A percentile compares a stretch with the other conserved stretches of the same genome.
phyloP scores from a whole-genome alignment of 345 rosid species.

The Fremontodendron californicum region DNA sequence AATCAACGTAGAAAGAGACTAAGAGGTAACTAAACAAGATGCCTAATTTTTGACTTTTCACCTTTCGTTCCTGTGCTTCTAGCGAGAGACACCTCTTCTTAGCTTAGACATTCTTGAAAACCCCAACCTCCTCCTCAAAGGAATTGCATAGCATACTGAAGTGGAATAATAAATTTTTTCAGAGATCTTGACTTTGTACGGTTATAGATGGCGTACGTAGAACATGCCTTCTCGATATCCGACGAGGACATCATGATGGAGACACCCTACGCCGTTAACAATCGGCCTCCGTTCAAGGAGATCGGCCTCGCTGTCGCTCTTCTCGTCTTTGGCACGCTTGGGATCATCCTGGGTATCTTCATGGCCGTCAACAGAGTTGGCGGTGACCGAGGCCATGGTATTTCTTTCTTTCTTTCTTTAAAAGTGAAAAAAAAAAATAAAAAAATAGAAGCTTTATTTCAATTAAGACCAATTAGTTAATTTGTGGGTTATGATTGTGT shows the following conservation, averaged over 20 bases:
- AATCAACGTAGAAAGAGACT: background rate
- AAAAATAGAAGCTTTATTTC: background rate
- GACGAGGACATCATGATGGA: conserved; percentile 91
- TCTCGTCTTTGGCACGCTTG: conserved; percentile 76
- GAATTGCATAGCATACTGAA: background rate
- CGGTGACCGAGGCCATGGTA: conserved; percentile 90
- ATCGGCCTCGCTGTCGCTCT: conserved; percentile 85
- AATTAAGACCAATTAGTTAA: background rate
- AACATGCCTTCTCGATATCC: conserved; percentile 90
- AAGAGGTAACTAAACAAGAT: background rate
- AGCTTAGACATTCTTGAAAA: background rate
- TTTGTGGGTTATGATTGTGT: background rate
- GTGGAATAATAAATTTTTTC: background rate
- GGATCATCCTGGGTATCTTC: conserved; percentile 60
- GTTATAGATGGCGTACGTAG: conserved; percentile 79
- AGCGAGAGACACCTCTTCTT: too few relatives aligned
- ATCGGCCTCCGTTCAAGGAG: conserved; percentile 88
- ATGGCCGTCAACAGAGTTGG: conserved; percentile 80
- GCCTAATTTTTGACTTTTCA: background rate
- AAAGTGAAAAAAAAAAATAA: background rate
- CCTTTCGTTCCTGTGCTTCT: too few relatives aligned
- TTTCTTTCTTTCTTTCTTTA: background rate
- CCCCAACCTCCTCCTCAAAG: background rate
- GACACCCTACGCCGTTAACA: conserved; percentile 55
- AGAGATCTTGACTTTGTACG: background rate